Evolutionary conservation across 495 filamentous ascomycete species (phyloP), one percentile per base, ranked within the genome.

Genomic region (Penicillium pancosmium): DNA sequence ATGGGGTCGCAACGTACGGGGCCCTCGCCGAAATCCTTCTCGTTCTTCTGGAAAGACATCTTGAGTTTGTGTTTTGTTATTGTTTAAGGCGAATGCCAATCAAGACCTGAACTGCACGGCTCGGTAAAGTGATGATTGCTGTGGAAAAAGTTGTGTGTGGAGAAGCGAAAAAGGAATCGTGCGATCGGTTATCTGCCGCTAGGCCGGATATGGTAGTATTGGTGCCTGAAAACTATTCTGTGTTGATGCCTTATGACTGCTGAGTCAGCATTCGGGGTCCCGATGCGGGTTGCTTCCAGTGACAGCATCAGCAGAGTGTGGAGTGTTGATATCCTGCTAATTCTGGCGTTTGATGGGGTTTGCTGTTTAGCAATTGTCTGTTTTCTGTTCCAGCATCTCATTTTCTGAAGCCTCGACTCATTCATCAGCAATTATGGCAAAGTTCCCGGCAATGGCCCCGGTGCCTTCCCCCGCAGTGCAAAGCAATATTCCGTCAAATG

Each of bases 1-100:
- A n/a, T 44, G 41, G 41, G 41, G 15, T 44, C 16, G 15, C n/a
- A 52, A 81, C 83, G 61, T 81, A 88, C 85, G 66, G 90, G 90
- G 72, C 86, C 88, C 71, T 92, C 90, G 80, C 87, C 92, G 77
- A 90, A 91, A 72, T 94, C 91, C 86, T 97, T 96, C 81, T 96
- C 92, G 70, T 85, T 81, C 82, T 97, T 97, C 78, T 95, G 86
- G 88, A 91, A 96, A 78, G 92, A 94, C 92, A 95, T 95, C 60
- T 82, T 91, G 84, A 70, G 62, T 64, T 65, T 64, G 55, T 62
- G 63, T 50, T 59, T 48, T 59, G 46, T 18, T 48, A 21, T 19
- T 64, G 55, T 62, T 69, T 63, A 61, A 67, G 66, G 62, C 64
- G 68, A 67, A 64, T 76, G 75, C 78, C 81, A 78, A 77, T 81